Evolutionary conservation across 176 grass and related monocot genomes (phyloP), one percentile per base, ranked within the genome.

Genomic region (Avena eriantha): DNA sequence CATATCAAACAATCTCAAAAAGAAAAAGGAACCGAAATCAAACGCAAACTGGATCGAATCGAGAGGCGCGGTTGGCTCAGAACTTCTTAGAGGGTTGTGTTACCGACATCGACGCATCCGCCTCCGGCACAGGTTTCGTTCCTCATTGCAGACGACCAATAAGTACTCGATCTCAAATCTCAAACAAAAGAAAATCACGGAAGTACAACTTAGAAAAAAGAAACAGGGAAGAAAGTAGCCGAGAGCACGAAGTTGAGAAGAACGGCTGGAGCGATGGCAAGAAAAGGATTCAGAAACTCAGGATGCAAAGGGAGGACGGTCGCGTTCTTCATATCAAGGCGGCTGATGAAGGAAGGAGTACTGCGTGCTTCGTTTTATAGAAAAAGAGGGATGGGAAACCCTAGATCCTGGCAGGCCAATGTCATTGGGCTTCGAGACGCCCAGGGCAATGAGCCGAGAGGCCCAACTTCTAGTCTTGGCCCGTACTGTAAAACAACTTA

Each of bases 81-180:
- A 95, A 95, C 94, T 95, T 95, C 94, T 95, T 95, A 95, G 94
- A 95, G 94, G 94, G 81, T 89, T 87, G 89, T 95, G 94, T 10
- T 67, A 70, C 94, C 94, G 84, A 89, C 94, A 95, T 45, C 83
- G 89, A 60, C 63, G 72, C 72, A 91, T 86, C 84, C 59, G 72
- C 77, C 94, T 93, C 55, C 51, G 89, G 91, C 84, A 93, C 89
- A 91, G 14, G 36, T 78, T 56, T 86, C 50, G 68, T 79, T 95
- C 94, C 84, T 95, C 94, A 93, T 88, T 12, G 94, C 91, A 66
- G 41, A 21, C 81, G 11, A 26, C 0, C 33, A 29, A 10, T n/a
- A n/a, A 10, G 0, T 7, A 43, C 0, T 41, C 0, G 39, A 41
- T 41, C 39, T 41, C 39, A 0, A 1, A 41, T 41, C 39, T 41